Percentiles rank a stretch among this genome's conserved stretches.
Evolutionary conservation across 305 asterid species (phyloP).

Genomic region (Fraxinus sp.): DNA sequence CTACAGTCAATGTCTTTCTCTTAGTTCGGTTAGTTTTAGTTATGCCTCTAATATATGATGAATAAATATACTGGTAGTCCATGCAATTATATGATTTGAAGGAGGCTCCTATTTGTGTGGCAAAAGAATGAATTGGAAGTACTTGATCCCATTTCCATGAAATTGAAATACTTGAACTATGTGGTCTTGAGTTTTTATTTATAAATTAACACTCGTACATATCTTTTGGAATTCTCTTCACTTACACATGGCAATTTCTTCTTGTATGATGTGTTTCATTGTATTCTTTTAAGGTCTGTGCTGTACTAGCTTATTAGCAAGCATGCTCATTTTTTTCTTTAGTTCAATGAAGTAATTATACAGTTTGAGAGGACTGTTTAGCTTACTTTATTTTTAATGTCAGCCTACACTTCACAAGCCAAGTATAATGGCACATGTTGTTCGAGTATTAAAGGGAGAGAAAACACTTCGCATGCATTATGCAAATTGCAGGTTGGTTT

Average conservation of each 20-base stretch:
- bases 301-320: constrained; percentile 11
- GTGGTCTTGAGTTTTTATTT: constrained; percentile 10
- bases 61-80: not conserved
- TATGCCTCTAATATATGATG: not conserved
- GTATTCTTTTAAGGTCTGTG: not conserved
- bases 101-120: constrained; percentile 8
- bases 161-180: constrained; percentile 1
- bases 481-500: constrained; percentile 96
- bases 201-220: not conserved
- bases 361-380: constrained; percentile 8
- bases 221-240: not conserved
- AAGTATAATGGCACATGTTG: constrained; percentile 98
- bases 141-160: not conserved
- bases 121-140: not conserved
- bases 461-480: constrained; percentile 98
- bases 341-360: not conserved
- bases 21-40: not conserved
- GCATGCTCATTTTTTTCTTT: constrained; percentile 2
- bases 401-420: constrained; percentile 99
- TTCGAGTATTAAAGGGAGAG: constrained; percentile 94
- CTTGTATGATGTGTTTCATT: not conserved
- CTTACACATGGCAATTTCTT: not conserved
- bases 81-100: not conserved
- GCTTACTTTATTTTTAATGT: constrained; percentile 28
- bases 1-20: not conserved